phyloP scores from a whole-genome alignment of 805 yeast genomes.

The Ascoidea rubescens region DNA sequence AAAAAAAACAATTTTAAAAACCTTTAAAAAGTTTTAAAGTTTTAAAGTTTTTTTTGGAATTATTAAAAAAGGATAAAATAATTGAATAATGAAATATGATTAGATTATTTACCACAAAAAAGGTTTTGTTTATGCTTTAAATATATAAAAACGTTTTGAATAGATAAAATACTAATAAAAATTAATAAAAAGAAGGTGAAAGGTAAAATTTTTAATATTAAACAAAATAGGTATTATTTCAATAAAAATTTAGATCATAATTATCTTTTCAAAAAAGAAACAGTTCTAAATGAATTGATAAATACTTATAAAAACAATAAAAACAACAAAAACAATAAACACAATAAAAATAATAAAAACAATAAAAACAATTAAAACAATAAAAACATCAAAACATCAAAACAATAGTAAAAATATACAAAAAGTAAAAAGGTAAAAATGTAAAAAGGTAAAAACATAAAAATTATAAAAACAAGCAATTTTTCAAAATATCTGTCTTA shows the following conservation, averaged over 20 bases:
- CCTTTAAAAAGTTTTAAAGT: too few relatives aligned
- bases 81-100: too few relatives aligned
- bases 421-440: not conserved
- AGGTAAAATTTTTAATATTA: too few relatives aligned
- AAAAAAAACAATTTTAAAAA: not conserved
- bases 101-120: too few relatives aligned
- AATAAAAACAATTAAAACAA: conserved; percentile 1
- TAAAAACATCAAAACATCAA: not conserved
- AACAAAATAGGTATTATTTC: not conserved
- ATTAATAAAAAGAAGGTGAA: too few relatives aligned
- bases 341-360: not conserved
- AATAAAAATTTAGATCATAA: not conserved
- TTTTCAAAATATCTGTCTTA: not conserved
- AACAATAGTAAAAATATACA: not conserved
- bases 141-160: too few relatives aligned
- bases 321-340: conserved; percentile 4
- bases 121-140: too few relatives aligned
- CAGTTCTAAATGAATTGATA: not conserved
- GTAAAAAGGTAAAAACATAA: not conserved
- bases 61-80: too few relatives aligned
- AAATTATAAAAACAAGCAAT: not conserved
- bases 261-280: not conserved
- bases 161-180: too few relatives aligned
- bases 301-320: conserved; percentile 2
- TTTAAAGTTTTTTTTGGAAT: too few relatives aligned